These are phyloP conservation scores for Yamadazyma laniorum DNA, from an alignment of 805 yeast species.

Conservation along the genomic window DNA sequence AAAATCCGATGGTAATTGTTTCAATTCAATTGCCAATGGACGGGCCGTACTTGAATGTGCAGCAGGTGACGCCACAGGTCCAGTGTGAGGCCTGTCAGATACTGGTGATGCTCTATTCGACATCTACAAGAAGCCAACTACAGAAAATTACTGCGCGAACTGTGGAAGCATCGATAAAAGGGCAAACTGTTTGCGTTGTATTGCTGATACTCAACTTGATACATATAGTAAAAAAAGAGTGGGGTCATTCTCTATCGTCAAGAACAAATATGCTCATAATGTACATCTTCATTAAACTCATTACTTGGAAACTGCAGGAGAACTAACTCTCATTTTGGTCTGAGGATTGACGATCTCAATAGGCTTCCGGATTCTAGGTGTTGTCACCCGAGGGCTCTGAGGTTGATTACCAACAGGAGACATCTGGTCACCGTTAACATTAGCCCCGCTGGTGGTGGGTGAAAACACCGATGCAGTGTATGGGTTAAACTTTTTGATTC, in stretches of 20 bases:
- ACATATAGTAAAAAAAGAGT: no score
- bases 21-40: no score
- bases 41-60: no score
- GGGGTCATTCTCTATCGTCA: background rate
- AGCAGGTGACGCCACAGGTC: no score
- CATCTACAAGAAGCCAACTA: no score
- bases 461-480: conserved; percentile 63
- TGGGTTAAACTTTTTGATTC: conserved; percentile 58
- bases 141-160: no score
- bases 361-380: conserved; percentile 59
- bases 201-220: no score
- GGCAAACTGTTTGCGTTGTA: no score
- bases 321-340: conserved; percentile 54
- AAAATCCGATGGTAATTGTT: conserved; percentile 26
- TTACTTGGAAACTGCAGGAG: conserved; percentile 38
- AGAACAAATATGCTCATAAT: background rate
- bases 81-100: no score
- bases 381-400: conserved; percentile 45
- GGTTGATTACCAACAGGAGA: conserved; percentile 11
- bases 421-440: conserved; percentile 13
- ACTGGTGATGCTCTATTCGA: no score
- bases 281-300: conserved; percentile 10
- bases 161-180: no score
- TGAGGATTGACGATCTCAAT: conserved; percentile 63
- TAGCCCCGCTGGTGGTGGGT: conserved; percentile 32